Evolutionary conservation across 345 rosid species (phyloP), one percentile per base, ranked within the genome.

Genomic region (Acer campestre): DNA sequence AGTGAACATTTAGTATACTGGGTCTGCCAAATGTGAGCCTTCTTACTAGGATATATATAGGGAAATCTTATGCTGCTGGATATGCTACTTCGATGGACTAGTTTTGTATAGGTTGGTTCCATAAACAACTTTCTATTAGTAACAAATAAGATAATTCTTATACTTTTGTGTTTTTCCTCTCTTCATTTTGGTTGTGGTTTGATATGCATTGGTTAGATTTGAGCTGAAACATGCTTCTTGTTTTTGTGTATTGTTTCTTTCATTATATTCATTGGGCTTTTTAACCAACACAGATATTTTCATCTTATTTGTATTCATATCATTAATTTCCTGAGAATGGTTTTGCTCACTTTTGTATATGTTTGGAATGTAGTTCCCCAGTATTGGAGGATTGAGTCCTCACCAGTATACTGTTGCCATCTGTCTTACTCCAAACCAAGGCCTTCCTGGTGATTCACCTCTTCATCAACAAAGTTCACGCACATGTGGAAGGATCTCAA

Each of bases 381-480:
- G 85, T 79, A 85, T 77, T 67, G 87, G 71, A 74, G 93, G 89
- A 48, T 82, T 89, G 87, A 83, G 86, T 85, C 89, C 97, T 74
- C 93, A 84, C 77, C 87, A 89, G 58, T 92, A 91, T 80, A 76
- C 90, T 61, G 90, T 81, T 61, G 90, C 93, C 48, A 73, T 92
- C 63, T 88, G 88, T 55, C 88, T 96, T 71, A 79, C 84, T 68
- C 85, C 88, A 77, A 84, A 75, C 70, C 90, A 82, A 81, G 80
- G 79, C 79, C 74, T 84, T 68, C 86, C 78, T 69, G 76, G 76
- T 71, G 95, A 92, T 10, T 75, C 88, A 25, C 80, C 79, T 59
- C 82, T 81, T 67, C 88, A 87, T 85, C 89, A 89, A 73, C 97
- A 96, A 85, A 90, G 93, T 85, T 92, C 95, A 75, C 97, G 98